phyloP scores from a whole-genome alignment of 2,329 filamentous ascomycete species.

The Fusarium setosum region DNA sequence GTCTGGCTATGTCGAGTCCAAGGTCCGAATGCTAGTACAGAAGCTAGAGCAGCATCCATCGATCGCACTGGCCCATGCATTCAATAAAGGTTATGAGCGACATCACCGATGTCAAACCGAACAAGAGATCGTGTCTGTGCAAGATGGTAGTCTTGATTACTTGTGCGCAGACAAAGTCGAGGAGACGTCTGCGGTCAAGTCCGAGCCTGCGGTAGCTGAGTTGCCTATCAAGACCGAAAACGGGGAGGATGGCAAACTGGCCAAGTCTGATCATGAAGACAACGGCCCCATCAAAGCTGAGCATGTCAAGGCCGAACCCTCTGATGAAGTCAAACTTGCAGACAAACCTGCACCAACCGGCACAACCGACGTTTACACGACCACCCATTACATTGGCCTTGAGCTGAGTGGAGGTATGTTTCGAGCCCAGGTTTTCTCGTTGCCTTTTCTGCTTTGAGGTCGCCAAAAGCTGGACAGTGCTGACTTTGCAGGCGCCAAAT shows the following conservation, averaged over 20 bases:
- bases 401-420: constrained; percentile 79
- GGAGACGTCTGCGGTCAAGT: constrained; percentile 45
- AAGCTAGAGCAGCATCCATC: constrained; percentile 83
- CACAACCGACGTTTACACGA: constrained; percentile 76
- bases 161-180: constrained; percentile 53
- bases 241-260: constrained; percentile 52
- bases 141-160: constrained; percentile 63
- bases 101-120: constrained; percentile 75
- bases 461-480: constrained; percentile 25
- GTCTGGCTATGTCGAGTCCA: constrained; percentile 94
- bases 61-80: constrained; percentile 88
- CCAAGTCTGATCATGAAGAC: constrained; percentile 50
- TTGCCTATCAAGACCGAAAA: constrained; percentile 57
- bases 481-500: constrained; percentile 69
- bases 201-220: constrained; percentile 32
- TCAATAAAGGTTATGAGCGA: constrained; percentile 92
- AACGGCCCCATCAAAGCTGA: constrained; percentile 39
- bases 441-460: neutral
- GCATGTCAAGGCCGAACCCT: constrained; percentile 16
- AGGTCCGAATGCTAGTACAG: constrained; percentile 85
- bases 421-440: neutral
- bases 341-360: constrained; percentile 17
- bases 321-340: constrained; percentile 11
- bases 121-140: constrained; percentile 63
- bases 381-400: constrained; percentile 94